These are phyloP conservation scores for Whalleya microplaca DNA, from an alignment of 2,329 filamentous ascomycete species.

Conservation along the genomic window DNA sequence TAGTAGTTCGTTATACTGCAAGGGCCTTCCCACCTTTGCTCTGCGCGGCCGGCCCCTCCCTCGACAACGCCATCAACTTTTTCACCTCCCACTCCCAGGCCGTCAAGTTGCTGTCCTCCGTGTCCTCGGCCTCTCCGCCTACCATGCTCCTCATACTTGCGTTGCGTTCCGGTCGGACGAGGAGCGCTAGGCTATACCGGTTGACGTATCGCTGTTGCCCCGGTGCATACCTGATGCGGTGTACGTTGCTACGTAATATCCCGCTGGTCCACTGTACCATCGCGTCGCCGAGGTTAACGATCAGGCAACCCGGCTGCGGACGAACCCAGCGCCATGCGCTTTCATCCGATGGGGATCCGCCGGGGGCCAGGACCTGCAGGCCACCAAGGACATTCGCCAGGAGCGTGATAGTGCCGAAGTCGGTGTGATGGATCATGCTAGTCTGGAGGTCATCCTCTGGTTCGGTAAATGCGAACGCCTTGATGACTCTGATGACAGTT, in stretches of 20 bases:
- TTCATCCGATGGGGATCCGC: slow-evolving; percentile 11
- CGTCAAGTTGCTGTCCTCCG: not conserved
- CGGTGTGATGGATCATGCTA: slow-evolving; percentile 39
- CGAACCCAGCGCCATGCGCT: slow-evolving; percentile 28
- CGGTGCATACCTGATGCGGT: slow-evolving; percentile 26
- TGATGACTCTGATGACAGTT: slow-evolving; percentile 27
- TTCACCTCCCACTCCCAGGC: slow-evolving; percentile 16
- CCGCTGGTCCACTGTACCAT: slow-evolving; percentile 32
- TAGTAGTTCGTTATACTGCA: too few species aligned
- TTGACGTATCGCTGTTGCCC: slow-evolving; percentile 29
- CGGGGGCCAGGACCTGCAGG: slow-evolving; percentile 39
- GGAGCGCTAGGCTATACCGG: slow-evolving; percentile 21
- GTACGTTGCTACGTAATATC: slow-evolving; percentile 30
- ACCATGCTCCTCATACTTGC: slow-evolving; percentile 15
- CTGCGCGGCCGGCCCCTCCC: not conserved
- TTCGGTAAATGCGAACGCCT: slow-evolving; percentile 16
- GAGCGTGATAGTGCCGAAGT: slow-evolving; percentile 42
- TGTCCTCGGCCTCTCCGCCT: not conserved
- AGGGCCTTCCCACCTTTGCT: not conserved
- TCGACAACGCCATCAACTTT: slow-evolving; percentile 1
- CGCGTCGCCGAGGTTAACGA: slow-evolving; percentile 29
- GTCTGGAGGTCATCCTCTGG: slow-evolving; percentile 21
- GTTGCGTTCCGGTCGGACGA: slow-evolving; percentile 17
- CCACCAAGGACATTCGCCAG: slow-evolving; percentile 41
- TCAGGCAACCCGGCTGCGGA: slow-evolving; percentile 27